These are phyloP conservation scores for Solanum boliviense DNA, from an alignment of 257 asterid genomes.

Conservation along the genomic window DNA sequence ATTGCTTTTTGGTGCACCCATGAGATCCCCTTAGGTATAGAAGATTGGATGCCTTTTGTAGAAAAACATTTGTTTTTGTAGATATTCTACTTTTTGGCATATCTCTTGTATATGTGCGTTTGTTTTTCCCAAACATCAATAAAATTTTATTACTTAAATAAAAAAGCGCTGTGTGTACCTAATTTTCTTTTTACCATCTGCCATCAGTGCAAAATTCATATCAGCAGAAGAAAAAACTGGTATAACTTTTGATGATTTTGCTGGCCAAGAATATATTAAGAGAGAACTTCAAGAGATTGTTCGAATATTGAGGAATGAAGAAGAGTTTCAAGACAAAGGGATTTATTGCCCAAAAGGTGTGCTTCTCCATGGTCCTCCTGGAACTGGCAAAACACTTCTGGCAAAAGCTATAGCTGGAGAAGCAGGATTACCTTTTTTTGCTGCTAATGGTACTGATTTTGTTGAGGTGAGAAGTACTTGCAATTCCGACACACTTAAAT, in stretches of 20 bases:
- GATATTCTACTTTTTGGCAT: neutral
- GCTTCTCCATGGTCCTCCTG: constrained; percentile 99
- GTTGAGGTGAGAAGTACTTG: constrained; percentile 65
- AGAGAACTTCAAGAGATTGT: constrained; percentile 97
- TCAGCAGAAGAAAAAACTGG: constrained; percentile 99
- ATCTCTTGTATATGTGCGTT: neutral
- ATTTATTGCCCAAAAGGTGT: constrained; percentile 99
- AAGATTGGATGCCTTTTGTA: neutral
- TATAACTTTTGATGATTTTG: constrained; percentile 91
- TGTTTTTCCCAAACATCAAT: neutral
- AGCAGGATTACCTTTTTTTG: constrained; percentile 98
- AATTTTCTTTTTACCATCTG: constrained; percentile 10
- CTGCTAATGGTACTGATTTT: constrained; percentile 96
- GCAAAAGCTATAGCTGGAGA: constrained; percentile 99
- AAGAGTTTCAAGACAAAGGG: constrained; percentile 85
- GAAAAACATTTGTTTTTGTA: neutral
- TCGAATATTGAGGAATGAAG: constrained; percentile 76
- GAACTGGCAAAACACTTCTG: constrained; percentile 98
- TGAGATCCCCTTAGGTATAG: neutral
- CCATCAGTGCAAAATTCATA: constrained; percentile 81
- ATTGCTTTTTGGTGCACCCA: neutral
- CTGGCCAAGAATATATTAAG: constrained; percentile 98
- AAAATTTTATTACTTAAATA: neutral
- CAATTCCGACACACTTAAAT: neutral
- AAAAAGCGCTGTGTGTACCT: neutral